phyloP scores from a whole-genome alignment of 768 basidiomycete genomes.

The Psilocybe cubensis region DNA sequence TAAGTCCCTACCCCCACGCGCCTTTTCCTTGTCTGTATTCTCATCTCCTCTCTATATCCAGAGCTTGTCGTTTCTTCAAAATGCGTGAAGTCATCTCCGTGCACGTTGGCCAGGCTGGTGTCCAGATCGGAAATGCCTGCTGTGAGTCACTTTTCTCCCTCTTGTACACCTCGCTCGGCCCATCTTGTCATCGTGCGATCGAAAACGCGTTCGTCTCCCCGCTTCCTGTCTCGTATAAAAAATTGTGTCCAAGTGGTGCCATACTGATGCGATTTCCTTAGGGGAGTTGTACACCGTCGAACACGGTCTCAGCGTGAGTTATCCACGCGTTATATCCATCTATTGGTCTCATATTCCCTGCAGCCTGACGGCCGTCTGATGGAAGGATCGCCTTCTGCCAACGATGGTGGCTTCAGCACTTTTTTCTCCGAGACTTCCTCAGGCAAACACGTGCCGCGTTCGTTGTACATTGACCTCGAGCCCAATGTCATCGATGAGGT shows the following conservation, averaged over 20 bases:
- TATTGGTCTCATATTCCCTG: constrained; percentile 18
- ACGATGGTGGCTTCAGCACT: constrained; percentile 94
- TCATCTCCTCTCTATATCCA: constrained; percentile 25
- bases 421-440: constrained; percentile 99
- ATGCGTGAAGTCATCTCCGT: constrained; percentile 99
- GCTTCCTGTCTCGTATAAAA: constrained; percentile 15
- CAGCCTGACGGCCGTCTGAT: constrained; percentile 94
- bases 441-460: constrained; percentile 97
- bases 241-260: constrained; percentile 29
- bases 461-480: constrained; percentile 96
- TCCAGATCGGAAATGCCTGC: constrained; percentile 98
- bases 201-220: constrained; percentile 37
- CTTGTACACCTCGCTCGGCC: constrained; percentile 9
- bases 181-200: constrained; percentile 20
- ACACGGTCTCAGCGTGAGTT: constrained; percentile 91
- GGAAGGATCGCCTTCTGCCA: constrained; percentile 73
- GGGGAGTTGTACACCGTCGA: constrained; percentile 99
- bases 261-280: constrained; percentile 49
- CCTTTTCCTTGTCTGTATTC: constrained; percentile 14
- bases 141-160: constrained; percentile 63
- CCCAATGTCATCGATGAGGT: constrained; percentile 99
- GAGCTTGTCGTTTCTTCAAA: constrained; percentile 30
- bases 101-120: constrained; percentile 99
- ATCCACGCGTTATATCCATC: not conserved
- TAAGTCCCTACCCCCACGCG: constrained; percentile 34